Percentiles rank a stretch among this genome's conserved stretches.
phyloP scores from a whole-genome alignment of 2,329 filamentous ascomycete species.

The Coniosporium tulheliwenetii region DNA sequence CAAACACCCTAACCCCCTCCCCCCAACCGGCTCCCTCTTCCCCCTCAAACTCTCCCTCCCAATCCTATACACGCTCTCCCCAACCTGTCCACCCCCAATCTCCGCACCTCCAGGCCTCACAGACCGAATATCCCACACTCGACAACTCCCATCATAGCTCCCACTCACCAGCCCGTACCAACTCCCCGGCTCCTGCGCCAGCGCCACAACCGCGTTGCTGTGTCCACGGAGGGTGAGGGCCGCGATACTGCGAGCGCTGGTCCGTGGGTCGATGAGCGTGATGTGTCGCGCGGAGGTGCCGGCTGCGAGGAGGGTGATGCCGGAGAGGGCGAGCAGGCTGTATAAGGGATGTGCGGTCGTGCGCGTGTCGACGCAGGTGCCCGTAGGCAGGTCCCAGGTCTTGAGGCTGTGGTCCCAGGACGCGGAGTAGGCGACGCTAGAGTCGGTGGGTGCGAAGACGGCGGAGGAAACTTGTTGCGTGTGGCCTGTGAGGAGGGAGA shows the following conservation, averaged over 20 bases:
- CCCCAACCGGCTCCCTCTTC: slow-evolving; percentile 41
- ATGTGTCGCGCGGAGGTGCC: slow-evolving; percentile 79
- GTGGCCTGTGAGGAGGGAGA: slow-evolving; percentile 59
- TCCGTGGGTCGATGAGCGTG: slow-evolving; percentile 81
- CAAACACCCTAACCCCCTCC: slow-evolving; percentile 86
- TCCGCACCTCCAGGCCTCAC: slow-evolving; percentile 37
- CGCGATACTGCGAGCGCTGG: slow-evolving; percentile 56
- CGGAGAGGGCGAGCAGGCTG: slow-evolving; percentile 58
- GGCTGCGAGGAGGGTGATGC: slow-evolving; percentile 48
- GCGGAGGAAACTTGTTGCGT: slow-evolving; percentile 60
- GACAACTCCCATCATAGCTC: slow-evolving; percentile 83
- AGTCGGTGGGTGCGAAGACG: slow-evolving; percentile 71
- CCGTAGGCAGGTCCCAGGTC: slow-evolving; percentile 81
- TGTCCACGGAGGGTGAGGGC: slow-evolving; percentile 89
- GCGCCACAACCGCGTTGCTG: slow-evolving; percentile 52
- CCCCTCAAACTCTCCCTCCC: slow-evolving; percentile 54
- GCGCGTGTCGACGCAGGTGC: slow-evolving; percentile 61
- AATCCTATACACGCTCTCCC: slow-evolving; percentile 62
- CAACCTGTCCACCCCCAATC: slow-evolving; percentile 33
- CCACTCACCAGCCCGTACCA: slow-evolving; percentile 74
- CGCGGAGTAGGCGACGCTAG: slow-evolving; percentile 78
- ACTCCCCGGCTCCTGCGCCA: slow-evolving; percentile 47
- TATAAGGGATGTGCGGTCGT: slow-evolving; percentile 74
- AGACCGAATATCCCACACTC: slow-evolving; percentile 83
- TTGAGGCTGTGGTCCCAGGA: slow-evolving; percentile 84